Base-by-base conservation (phyloP, 768 basidiomycete species). In the Suillus subalutaceus region DNA sequence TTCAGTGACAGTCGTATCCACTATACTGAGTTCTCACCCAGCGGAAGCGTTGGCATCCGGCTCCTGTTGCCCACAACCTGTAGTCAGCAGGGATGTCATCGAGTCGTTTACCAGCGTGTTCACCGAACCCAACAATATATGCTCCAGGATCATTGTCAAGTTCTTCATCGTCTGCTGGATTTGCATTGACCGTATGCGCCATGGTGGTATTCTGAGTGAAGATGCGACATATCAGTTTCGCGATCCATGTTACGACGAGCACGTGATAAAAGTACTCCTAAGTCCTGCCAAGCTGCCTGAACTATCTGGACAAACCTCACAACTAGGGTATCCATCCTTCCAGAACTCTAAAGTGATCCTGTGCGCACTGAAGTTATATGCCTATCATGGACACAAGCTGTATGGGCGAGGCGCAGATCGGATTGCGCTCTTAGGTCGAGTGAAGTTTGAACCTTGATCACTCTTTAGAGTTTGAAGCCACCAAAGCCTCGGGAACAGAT, bases 321-420 rank as follows among this genome's bases (percentile, higher is more conserved):
- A 91, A 90, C 69, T 90, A 90, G 83, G 96, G 97, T 15, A 88
- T 98, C 69, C 20, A 98, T 99, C 72, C 77, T 99, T 8, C 97
- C 97, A 12, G 30, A 55, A 55, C 3, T 86, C 98, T 68, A 99
- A 98, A 76, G 93, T 26, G 23, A 52, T 15, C 50, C 90, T 99
- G 8, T 89, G 92, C 35, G 96, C 96, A 0, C 97, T 96, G 2
- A 85, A 88, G 0, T 96, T 97, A 1, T 97, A 96, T 76, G 87
- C 91, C 8, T 16, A 92, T 99, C 69, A 95, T 99, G 26, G 96
- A 97, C 7, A 97, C 97, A 23, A 95, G 93, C 72, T 94, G 94
- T 67, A 96, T 99, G 94, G 96, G 97, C 1, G 97, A 99, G 73
- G 93, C 95, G 0, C 96, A 98, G 77, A 97, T 98, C 75, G 96